Evolutionary conservation across 768 basidiomycete species (phyloP).

Genomic region (Tulasnella sp.): DNA sequence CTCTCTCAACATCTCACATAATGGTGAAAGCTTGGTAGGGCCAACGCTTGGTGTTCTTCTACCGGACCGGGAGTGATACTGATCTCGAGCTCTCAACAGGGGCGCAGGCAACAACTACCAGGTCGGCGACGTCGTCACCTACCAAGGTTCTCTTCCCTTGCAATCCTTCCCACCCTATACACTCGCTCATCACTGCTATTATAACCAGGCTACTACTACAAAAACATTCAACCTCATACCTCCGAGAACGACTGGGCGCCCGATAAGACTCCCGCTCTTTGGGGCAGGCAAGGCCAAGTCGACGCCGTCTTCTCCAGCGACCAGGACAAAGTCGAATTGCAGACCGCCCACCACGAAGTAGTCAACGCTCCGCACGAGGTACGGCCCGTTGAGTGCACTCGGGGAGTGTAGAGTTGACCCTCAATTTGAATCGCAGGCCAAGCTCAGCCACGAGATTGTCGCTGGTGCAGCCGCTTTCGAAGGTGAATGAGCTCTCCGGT

Average conservation of each 20-base stretch:
- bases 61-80: not conserved
- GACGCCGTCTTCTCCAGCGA: not conserved
- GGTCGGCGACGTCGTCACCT: constrained; percentile 4
- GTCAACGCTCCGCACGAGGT: constrained; percentile 7
- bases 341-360: constrained; percentile 3
- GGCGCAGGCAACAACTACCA: not conserved
- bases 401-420: not conserved
- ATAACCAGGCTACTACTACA: constrained; percentile 6
- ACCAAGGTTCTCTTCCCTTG: not conserved
- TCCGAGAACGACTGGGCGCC: constrained; percentile 3
- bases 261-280: not conserved
- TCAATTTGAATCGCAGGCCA: not conserved
- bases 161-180: not conserved
- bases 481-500: not conserved
- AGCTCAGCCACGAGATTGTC: constrained; percentile 9
- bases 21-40: not conserved
- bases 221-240: constrained; percentile 5
- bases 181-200: not conserved
- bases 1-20: not conserved
- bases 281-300: not conserved
- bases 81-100: not conserved
- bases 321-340: not conserved
- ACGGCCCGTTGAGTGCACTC: not conserved
- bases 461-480: constrained; percentile 14
- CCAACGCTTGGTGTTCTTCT: not conserved